A percentile compares a stretch with the other conserved stretches of the same genome.
phyloP scores from a whole-genome alignment of 2,329 filamentous ascomycete species.

The Xylaria sp. region DNA sequence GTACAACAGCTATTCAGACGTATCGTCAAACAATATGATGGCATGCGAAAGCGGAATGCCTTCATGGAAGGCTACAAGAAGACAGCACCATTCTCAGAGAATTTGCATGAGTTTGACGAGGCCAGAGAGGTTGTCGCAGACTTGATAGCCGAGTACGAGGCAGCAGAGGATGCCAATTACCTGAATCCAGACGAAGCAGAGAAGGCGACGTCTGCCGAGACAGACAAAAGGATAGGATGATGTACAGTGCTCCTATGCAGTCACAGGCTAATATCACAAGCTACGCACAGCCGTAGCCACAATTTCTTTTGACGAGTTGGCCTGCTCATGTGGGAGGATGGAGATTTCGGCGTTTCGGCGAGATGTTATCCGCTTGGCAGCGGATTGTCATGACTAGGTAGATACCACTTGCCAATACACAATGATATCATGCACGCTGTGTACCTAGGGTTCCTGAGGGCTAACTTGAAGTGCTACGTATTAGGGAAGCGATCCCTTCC shows the following conservation, averaged over 20 bases:
- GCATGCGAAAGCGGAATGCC: conserved; percentile 93
- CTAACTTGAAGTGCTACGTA: conserved; percentile 5
- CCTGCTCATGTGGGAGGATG: conserved; percentile 50
- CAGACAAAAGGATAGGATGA: conserved; percentile 60
- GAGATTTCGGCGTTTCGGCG: conserved; percentile 42
- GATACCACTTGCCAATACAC: conserved; percentile 37
- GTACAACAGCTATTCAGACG: conserved; percentile 80
- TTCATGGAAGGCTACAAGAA: conserved; percentile 98
- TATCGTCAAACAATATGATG: conserved; percentile 91
- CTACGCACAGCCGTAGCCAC: neutral
- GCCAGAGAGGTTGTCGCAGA: conserved; percentile 91
- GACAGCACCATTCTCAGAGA: conserved; percentile 91
- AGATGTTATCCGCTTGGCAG: conserved; percentile 28
- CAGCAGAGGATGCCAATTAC: conserved; percentile 90
- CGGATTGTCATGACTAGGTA: conserved; percentile 31
- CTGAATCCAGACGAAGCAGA: conserved; percentile 76
- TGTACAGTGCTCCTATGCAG: neutral
- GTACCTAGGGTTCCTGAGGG: neutral
- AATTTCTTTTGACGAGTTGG: conserved; percentile 7
- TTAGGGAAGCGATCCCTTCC: neutral
- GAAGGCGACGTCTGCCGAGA: conserved; percentile 62
- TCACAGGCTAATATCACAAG: neutral
- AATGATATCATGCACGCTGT: conserved; percentile 34
- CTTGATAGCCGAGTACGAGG: conserved; percentile 93
- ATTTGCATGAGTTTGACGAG: conserved; percentile 94